These are phyloP conservation scores for Ophiostoma sp. DNA, from an alignment of 2,329 filamentous ascomycete genomes.

Conservation along the genomic window DNA sequence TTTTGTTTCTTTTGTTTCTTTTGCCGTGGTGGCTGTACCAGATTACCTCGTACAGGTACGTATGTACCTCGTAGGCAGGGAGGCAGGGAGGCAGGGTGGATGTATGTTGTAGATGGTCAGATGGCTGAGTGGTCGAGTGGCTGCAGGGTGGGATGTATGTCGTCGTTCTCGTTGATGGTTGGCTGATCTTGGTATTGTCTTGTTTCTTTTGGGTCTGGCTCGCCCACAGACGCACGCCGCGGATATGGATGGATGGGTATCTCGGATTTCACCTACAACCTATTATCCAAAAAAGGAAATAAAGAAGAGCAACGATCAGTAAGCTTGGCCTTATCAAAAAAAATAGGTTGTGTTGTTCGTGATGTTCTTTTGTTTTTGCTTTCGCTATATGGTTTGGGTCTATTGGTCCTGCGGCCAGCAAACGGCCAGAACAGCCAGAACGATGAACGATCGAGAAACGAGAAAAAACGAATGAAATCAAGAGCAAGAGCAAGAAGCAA, in stretches of 20 bases:
- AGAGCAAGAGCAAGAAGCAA: background rate
- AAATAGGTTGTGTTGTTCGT: conserved; percentile 5
- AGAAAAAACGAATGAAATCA: too few relatives aligned
- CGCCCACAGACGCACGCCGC: background rate
- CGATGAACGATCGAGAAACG: background rate
- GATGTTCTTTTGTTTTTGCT: conserved; percentile 18
- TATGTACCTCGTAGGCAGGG: background rate
- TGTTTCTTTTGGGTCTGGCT: background rate
- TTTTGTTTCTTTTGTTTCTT: background rate
- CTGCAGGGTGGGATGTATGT: background rate
- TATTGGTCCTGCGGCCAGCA: conserved; percentile 18
- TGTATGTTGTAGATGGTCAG: background rate
- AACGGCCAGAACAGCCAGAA: conserved; percentile 13
- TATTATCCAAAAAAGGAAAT: conserved; percentile 26
- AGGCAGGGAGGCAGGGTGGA: background rate
- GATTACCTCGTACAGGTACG: background rate
- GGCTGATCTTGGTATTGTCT: background rate
- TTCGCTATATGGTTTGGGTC: conserved; percentile 24
- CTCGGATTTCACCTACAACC: conserved; percentile 29
- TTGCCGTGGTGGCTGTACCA: background rate
- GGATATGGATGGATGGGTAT: conserved; percentile 15
- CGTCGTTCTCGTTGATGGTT: background rate
- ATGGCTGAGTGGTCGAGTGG: background rate
- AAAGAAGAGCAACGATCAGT: conserved; percentile 31
- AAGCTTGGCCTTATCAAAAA: conserved; percentile 22